Evolutionary conservation across 768 basidiomycete genomes (phyloP).

Genomic region (Boletus pseudopeckii): DNA sequence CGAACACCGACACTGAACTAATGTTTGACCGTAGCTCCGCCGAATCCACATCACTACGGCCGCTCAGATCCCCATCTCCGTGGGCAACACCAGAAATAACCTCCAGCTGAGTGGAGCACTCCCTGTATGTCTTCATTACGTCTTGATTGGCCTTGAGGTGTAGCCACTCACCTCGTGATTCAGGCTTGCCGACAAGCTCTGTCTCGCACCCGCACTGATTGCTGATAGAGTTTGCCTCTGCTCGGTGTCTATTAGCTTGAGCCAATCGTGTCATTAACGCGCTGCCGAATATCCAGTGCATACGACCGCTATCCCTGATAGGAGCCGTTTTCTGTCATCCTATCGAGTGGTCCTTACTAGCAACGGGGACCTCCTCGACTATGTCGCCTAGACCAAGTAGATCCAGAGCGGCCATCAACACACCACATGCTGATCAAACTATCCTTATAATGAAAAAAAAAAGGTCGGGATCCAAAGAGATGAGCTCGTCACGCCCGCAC

Average conservation of each 20-base stretch:
- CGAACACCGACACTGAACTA: background rate
- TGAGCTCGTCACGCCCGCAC: background rate
- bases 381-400: background rate
- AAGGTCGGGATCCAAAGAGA: background rate
- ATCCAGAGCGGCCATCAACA: background rate
- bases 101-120: background rate
- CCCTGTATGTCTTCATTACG: background rate
- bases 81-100: background rate
- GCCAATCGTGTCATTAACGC: background rate
- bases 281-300: background rate
- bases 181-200: background rate
- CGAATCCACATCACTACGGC: conserved; percentile 1
- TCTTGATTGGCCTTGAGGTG: background rate
- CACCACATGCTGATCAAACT: background rate
- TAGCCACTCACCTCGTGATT: background rate
- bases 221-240: background rate
- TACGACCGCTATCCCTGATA: background rate
- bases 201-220: background rate
- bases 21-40: background rate
- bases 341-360: background rate
- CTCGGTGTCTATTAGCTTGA: background rate
- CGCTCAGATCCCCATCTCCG: background rate
- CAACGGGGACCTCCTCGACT: background rate
- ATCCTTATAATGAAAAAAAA: background rate
- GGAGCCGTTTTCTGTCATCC: background rate